Percentiles rank a stretch among this genome's conserved stretches.
phyloP scores from a whole-genome alignment of 306 rosid species.

The Castanea sativa region DNA sequence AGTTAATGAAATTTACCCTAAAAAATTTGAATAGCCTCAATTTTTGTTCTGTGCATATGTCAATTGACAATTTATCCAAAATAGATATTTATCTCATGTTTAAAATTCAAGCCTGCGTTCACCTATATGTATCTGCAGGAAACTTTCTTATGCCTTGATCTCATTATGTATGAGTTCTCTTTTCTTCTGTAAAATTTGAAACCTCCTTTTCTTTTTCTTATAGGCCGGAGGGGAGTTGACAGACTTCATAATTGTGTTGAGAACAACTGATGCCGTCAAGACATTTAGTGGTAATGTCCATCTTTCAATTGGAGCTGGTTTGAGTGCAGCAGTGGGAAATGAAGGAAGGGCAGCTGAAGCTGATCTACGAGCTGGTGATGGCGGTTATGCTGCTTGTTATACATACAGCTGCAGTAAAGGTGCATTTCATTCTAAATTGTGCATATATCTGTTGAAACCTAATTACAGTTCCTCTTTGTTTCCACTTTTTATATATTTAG shows the following conservation, averaged over 20 bases:
- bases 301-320: constrained; percentile 85
- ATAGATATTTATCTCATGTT: background rate
- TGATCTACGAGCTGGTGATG: constrained; percentile 95
- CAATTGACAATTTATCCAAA: background rate
- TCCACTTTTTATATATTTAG: background rate
- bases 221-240: constrained; percentile 98
- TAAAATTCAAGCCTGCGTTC: background rate
- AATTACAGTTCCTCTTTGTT: background rate
- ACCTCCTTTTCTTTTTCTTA: background rate
- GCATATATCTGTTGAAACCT: background rate
- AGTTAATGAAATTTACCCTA: too few species aligned
- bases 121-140: background rate
- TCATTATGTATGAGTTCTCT: background rate
- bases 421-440: constrained; percentile 5
- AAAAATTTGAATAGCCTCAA: background rate
- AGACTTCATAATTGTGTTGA: constrained; percentile 81
- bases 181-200: constrained; percentile 15
- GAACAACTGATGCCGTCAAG: constrained; percentile 77
- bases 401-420: constrained; percentile 98
- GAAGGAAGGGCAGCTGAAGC: constrained; percentile 92
- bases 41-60: background rate
- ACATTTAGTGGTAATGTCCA: constrained; percentile 79
- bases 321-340: constrained; percentile 90
- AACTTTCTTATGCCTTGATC: background rate
- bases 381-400: constrained; percentile 90